Conservation (phyloP, 805 yeast species). For the Jamesozyma lodderae region DNA sequence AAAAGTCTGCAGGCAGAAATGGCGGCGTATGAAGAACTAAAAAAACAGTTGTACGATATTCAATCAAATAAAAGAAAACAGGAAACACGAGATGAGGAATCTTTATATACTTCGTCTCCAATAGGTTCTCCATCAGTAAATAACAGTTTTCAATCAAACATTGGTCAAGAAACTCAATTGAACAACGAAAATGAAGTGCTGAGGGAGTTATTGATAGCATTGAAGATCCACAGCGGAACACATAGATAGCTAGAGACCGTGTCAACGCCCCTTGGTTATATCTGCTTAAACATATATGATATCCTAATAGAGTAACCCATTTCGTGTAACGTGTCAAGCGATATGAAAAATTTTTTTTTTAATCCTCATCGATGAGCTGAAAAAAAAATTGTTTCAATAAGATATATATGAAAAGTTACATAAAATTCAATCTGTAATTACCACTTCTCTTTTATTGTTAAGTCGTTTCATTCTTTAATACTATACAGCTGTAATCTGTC, state of each 20-base stretch:
- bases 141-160: too few relatives aligned
- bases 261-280: too few relatives aligned
- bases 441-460: not conserved
- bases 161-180: not conserved
- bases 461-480: not conserved
- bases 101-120: not conserved
- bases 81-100: not conserved
- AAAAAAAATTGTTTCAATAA: not conserved
- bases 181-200: constrained; percentile 12
- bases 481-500: constrained; percentile 3
- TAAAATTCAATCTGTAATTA: not conserved
- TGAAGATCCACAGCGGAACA: constrained; percentile 15
- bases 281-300: not conserved
- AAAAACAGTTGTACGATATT: not conserved
- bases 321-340: not conserved
- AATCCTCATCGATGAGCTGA: constrained; percentile 2
- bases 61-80: not conserved
- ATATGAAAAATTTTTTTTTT: constrained; percentile 2
- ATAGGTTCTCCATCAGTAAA: too few relatives aligned
- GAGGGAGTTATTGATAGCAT: constrained; percentile 14
- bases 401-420: not conserved
- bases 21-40: not conserved
- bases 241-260: not conserved
- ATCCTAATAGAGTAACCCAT: not conserved
- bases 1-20: constrained; percentile 6